Conservation (phyloP, 1,284 basidiomycete genomes). For the Boletus semigastroideus region DNA sequence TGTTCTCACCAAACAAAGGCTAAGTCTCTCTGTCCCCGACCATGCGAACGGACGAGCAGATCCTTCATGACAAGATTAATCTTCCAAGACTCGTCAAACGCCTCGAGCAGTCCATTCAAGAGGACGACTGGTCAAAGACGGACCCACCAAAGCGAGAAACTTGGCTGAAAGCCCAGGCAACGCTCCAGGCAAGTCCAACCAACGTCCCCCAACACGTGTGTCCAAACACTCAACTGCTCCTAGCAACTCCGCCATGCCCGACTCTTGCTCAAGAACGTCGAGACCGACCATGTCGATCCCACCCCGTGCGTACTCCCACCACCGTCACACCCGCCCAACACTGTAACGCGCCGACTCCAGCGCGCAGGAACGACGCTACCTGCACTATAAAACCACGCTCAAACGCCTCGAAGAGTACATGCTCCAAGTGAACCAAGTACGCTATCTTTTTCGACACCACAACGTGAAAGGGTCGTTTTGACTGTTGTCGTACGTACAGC, state of each 20-base stretch:
- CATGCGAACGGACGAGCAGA: conserved; percentile 39
- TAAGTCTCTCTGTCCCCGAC: conserved; percentile 2
- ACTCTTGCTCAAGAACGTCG: conserved; percentile 56
- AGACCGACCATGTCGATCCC: conserved; percentile 45
- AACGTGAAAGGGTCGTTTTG: too few species aligned
- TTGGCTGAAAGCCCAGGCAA: conserved; percentile 59
- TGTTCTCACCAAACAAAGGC: not conserved
- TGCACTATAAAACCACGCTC: conserved; percentile 48
- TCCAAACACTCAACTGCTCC: not conserved
- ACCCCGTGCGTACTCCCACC: conserved; percentile 41
- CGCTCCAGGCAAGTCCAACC: conserved; percentile 50
- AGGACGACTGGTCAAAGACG: conserved; percentile 48
- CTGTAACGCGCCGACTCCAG: conserved; percentile 37
- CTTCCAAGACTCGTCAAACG: conserved; percentile 58
- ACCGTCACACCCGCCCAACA: not conserved
- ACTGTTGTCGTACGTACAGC: conserved; percentile 33
- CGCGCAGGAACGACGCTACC: conserved; percentile 39
- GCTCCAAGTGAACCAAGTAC: conserved; percentile 49
- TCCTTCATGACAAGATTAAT: conserved; percentile 66
- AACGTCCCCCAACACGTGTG: not conserved
- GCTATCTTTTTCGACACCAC: not conserved
- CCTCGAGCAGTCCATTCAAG: conserved; percentile 55
- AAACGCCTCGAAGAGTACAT: conserved; percentile 54
- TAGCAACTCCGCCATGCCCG: conserved; percentile 67
- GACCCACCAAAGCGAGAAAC: conserved; percentile 34